phyloP scores from a whole-genome alignment of 768 basidiomycete genomes.

The Suillus fuscotomentosus region DNA sequence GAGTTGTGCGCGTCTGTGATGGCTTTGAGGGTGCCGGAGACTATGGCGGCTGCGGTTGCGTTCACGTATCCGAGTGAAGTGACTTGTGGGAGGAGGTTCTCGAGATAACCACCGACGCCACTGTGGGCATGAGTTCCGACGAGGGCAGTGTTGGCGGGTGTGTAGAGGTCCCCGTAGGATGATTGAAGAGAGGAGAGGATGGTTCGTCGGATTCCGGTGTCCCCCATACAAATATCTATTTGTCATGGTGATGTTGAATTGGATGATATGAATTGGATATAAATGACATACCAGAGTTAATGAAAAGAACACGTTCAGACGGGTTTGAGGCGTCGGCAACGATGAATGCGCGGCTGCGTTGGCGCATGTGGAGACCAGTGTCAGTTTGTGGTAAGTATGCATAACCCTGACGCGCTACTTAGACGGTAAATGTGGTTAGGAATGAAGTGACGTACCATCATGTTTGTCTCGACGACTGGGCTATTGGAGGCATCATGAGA shows the following conservation, averaged over 20 bases:
- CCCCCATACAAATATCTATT: conserved; percentile 76
- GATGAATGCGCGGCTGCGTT: conserved; percentile 76
- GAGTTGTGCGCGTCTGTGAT: conserved; percentile 65
- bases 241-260: conserved; percentile 15
- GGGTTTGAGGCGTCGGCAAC: conserved; percentile 59
- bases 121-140: conserved; percentile 74
- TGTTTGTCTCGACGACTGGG: conserved; percentile 79
- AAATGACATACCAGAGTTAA: conserved; percentile 57
- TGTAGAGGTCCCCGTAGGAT: conserved; percentile 63
- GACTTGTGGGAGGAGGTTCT: conserved; percentile 75
- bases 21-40: conserved; percentile 65
- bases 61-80: conserved; percentile 73
- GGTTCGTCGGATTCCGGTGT: conserved; percentile 69
- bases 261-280: not conserved
- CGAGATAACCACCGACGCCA: conserved; percentile 77
- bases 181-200: conserved; percentile 58
- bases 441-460: conserved; percentile 54
- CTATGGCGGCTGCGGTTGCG: conserved; percentile 70
- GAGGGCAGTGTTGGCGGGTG: conserved; percentile 69
- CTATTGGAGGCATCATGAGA: conserved; percentile 30
- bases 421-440: not conserved
- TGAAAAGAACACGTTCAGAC: conserved; percentile 64
- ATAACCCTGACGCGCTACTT: conserved; percentile 51
- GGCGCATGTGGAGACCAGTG: conserved; percentile 76
- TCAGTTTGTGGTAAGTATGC: conserved; percentile 63